Base-by-base conservation (phyloP, 345 rosid species). In the Mercurialis annua region DNA sequence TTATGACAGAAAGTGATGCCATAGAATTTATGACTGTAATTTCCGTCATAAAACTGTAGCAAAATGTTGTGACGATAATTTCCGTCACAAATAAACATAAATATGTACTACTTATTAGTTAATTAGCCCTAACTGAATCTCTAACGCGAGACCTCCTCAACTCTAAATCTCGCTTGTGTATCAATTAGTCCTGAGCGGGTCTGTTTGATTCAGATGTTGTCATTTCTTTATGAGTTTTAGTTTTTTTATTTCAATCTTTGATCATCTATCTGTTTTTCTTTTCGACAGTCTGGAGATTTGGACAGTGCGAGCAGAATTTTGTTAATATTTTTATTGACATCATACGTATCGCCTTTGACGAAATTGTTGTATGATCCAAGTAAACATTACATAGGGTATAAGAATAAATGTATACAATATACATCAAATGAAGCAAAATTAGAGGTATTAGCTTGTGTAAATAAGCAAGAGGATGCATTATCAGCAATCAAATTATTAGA, bases 391-490 rank as follows among this genome's bases (percentile, higher is more conserved):
- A 57, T 70, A 21, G 79, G 74, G 10, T 64, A 79, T 52, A 20
- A 36, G 21, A 69, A 68, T 20, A 79, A 77, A 61, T 60, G 71
- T 66, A 52, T 79, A 6, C 40, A 71, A 26, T 42, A 71, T 33
- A 10, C 59, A 33, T 21, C 65, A 11, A 15, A 10, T 4, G 67
- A 72, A 3, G 58, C 67, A 4, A 71, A 61, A 43, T 67, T 79
- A 11, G 66, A 52, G 11, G 66, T 75, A 30, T 66, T 75, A 27
- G 68, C 51, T 47, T 79, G 77, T 58, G 67, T 76, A 10, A 69
- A 68, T 10, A 61, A 34, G 40, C 82, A 61, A 61, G 70, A 72
- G 10, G 72, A 79, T 64, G 82, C 73, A 15, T 29, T 44, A 4
- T 69, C 70, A 16, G 74, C 68, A 49, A 34, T 75, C 47, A 71